A percentile compares a stretch with the other conserved stretches of the same genome.
Evolutionary conservation across 1,284 basidiomycete species (phyloP).

Genomic region (Cutaneotrichosporon cavernicola): DNA sequence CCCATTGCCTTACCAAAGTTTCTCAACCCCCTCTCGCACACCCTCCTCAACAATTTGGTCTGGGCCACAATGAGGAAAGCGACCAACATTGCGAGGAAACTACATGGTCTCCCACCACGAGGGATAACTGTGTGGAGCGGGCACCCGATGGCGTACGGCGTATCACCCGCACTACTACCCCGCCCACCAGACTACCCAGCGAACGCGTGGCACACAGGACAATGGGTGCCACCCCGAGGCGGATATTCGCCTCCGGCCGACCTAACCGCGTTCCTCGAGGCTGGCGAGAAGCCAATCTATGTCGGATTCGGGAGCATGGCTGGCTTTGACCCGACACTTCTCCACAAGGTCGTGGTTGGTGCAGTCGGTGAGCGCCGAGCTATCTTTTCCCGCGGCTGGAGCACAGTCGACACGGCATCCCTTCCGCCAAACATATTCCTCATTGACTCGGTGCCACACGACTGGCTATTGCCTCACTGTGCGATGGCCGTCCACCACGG

Average conservation of each 20-base stretch:
- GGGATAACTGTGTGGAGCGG: not conserved
- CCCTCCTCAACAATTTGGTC: not conserved
- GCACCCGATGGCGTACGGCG: slow-evolving; percentile 6
- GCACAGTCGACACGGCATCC: not conserved
- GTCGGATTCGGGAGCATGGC: slow-evolving; percentile 11
- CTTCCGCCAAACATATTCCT: slow-evolving; percentile 3
- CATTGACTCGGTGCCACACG: not conserved
- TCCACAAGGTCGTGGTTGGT: not conserved
- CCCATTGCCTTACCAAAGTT: not conserved
- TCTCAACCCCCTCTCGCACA: slow-evolving; percentile 1
- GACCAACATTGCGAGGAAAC: not conserved
- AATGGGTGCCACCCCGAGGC: not conserved
- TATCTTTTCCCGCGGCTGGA: slow-evolving; percentile 4
- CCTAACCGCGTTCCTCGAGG: not conserved
- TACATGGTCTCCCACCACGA: not conserved
- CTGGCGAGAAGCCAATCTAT: not conserved
- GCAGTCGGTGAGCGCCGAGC: slow-evolving; percentile 1
- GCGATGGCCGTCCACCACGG: slow-evolving; percentile 7
- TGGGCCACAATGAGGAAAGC: not conserved
- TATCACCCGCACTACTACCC: slow-evolving; percentile 5
- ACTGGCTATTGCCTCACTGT: slow-evolving; percentile 1
- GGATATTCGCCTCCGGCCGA: slow-evolving; percentile 1
- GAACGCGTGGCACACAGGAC: slow-evolving; percentile 3
- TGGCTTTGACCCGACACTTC: not conserved
- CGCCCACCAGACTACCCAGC: not conserved